Conservation (phyloP, 768 basidiomycete species). For the Mrakia frigida region DNA sequence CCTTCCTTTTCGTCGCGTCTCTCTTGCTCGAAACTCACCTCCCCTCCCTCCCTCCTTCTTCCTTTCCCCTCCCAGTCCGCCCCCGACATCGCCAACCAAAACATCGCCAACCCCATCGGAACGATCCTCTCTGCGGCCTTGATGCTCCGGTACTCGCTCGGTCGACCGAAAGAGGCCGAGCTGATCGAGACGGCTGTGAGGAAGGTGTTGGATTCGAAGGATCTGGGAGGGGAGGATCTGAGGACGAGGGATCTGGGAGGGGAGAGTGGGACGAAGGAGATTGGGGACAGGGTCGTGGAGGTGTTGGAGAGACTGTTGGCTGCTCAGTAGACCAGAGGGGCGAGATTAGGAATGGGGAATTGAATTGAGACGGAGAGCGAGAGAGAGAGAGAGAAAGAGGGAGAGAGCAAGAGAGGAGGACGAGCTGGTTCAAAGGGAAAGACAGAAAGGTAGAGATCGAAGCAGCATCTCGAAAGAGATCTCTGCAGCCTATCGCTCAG, state of each 20-base stretch:
- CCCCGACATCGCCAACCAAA: conserved; percentile 89
- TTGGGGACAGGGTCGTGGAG: conserved; percentile 79
- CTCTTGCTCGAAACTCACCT: no score
- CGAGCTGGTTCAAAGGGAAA: no score
- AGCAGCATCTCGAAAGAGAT: no score
- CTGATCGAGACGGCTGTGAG: conserved; percentile 86
- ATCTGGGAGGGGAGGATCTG: conserved; percentile 65
- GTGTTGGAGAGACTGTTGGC: conserved; percentile 56
- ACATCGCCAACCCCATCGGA: conserved; percentile 90
- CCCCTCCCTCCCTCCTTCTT: neutral
- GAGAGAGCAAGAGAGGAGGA: neutral
- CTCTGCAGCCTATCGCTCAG: no score
- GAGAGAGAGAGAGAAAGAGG: neutral
- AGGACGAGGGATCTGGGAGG: conserved; percentile 88
- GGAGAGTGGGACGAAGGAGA: conserved; percentile 61
- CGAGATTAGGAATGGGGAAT: neutral
- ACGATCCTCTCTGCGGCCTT: conserved; percentile 91
- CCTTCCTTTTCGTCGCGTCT: neutral
- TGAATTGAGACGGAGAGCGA: neutral
- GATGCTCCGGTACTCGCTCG: conserved; percentile 90
- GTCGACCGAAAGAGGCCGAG: conserved; percentile 73
- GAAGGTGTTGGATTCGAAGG: conserved; percentile 70
- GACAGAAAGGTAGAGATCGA: no score
- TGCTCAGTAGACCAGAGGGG: neutral
- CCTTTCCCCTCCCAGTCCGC: conserved; percentile 47